Conservation (phyloP, 2,329 filamentous ascomycete genomes). For the Cercospora sp. region DNA sequence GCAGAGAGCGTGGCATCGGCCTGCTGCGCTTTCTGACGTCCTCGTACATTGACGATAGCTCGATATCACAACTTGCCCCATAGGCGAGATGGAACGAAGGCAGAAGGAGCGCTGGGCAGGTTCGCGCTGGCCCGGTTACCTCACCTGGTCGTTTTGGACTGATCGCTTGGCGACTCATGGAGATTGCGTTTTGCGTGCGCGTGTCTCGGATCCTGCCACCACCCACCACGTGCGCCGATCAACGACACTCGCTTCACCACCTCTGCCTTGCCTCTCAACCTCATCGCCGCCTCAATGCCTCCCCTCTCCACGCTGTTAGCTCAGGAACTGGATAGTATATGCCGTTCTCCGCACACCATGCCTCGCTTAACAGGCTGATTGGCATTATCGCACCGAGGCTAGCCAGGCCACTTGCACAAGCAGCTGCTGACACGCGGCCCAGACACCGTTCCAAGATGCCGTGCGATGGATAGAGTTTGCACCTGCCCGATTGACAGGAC, state of each 20-base stretch:
- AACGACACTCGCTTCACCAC: neutral
- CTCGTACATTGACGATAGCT: neutral
- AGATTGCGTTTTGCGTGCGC: neutral
- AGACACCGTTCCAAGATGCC: neutral
- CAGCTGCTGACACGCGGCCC: neutral
- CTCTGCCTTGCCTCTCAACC: neutral
- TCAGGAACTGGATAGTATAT: neutral
- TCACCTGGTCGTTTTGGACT: neutral
- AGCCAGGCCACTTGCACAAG: neutral
- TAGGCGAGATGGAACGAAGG: neutral
- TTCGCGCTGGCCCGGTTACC: neutral
- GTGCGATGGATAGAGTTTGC: slow-evolving; percentile 9
- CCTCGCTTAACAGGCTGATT: neutral
- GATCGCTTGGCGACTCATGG: neutral
- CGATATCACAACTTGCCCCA: neutral
- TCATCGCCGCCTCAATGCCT: neutral
- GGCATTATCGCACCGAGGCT: neutral
- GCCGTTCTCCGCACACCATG: neutral
- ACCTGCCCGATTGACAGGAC: slow-evolving; percentile 11
- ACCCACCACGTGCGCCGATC: neutral
- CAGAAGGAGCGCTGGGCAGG: neutral
- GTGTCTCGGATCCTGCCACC: neutral
- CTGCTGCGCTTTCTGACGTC: neutral
- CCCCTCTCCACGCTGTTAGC: neutral
- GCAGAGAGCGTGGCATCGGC: slow-evolving; percentile 8